Percentiles rank a stretch among this genome's conserved stretches.
Evolutionary conservation across 768 basidiomycete genomes (phyloP).

Genomic region (Tricholoma matsutake): DNA sequence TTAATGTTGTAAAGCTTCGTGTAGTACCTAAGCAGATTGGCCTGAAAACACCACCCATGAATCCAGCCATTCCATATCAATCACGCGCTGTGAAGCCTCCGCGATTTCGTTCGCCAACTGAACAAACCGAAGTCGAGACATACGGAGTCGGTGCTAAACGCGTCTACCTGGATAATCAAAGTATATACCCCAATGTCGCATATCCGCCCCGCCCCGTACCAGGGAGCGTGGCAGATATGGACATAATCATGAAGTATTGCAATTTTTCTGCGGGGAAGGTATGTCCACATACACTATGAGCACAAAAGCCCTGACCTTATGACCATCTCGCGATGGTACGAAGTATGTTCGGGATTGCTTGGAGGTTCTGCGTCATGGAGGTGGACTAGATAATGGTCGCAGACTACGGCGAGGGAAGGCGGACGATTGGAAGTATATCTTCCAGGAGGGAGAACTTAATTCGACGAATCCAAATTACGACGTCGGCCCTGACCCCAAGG

Average conservation of each 20-base stretch:
- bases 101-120: conserved; percentile 44
- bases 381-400: conserved; percentile 75
- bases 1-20: conserved; percentile 4
- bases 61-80: conserved; percentile 63
- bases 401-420: conserved; percentile 70
- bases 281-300: conserved; percentile 6
- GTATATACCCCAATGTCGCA: conserved; percentile 55
- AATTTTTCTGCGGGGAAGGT: conserved; percentile 77
- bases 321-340: neutral
- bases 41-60: conserved; percentile 49
- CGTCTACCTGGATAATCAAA: conserved; percentile 67
- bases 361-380: conserved; percentile 84
- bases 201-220: conserved; percentile 84
- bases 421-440: conserved; percentile 81
- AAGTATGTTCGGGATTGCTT: conserved; percentile 96
- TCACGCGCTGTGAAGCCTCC: conserved; percentile 44
- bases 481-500: conserved; percentile 16
- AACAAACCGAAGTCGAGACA: conserved; percentile 44
- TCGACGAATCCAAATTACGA: conserved; percentile 23
- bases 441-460: conserved; percentile 48
- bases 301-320: conserved; percentile 5
- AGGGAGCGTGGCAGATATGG: conserved; percentile 85
- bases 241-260: conserved; percentile 82
- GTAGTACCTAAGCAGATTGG: conserved; percentile 66
- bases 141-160: conserved; percentile 73